These are phyloP conservation scores for Eucalyptus pauciflora DNA, from an alignment of 345 rosid species.

Conservation along the genomic window DNA sequence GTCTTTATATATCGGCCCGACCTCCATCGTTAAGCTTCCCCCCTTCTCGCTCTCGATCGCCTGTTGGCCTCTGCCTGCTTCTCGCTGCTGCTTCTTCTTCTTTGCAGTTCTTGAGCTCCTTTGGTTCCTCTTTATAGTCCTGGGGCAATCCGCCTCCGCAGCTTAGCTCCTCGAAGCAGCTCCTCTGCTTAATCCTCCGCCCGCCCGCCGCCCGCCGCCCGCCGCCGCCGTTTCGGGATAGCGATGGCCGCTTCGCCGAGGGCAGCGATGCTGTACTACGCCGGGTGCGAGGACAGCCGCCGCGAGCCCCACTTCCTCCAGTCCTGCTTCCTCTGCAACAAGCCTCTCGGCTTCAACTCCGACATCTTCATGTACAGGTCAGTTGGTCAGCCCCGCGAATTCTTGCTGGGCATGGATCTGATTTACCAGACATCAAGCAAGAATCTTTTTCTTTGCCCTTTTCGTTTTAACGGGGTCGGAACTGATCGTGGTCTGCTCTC, in stretches of 20 bases:
- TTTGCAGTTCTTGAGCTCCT: neutral
- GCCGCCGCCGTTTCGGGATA: neutral
- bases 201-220: neutral
- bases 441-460: neutral
- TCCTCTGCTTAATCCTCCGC: neutral
- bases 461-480: neutral
- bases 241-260: neutral
- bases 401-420: neutral
- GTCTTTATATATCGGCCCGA: neutral
- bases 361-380: slow-evolving; percentile 96
- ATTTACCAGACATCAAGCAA: neutral
- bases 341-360: slow-evolving; percentile 44
- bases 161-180: neutral
- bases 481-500: neutral
- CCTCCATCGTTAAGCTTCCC: neutral
- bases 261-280: slow-evolving; percentile 15
- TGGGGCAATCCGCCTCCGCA: neutral
- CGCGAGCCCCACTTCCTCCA: slow-evolving; percentile 57
- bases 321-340: slow-evolving; percentile 60
- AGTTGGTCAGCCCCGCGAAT: neutral
- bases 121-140: neutral
- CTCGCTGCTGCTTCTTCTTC: neutral
- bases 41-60: neutral
- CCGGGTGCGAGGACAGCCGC: slow-evolving; percentile 1
- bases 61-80: neutral